phyloP scores from a whole-genome alignment of 2,329 filamentous ascomycete genomes.

The Clonostachys chloroleuca region DNA sequence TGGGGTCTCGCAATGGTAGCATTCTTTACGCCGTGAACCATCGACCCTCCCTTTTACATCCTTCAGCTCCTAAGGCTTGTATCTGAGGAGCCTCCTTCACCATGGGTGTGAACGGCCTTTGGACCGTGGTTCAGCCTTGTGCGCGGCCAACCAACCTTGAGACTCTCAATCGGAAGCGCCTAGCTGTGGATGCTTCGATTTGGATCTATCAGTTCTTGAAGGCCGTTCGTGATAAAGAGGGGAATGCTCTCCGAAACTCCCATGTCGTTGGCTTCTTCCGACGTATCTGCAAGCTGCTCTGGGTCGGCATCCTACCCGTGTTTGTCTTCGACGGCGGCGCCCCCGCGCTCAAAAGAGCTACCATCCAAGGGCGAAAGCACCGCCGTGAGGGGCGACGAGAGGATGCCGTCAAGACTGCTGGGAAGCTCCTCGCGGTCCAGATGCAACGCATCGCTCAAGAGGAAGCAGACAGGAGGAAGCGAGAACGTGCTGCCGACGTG shows the following conservation, averaged over 20 bases:
- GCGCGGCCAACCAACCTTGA: conserved; percentile 94
- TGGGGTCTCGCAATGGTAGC: too few species aligned
- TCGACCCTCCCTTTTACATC: background rate
- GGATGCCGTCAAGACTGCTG: conserved; percentile 88
- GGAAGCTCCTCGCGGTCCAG: conserved; percentile 86
- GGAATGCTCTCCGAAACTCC: conserved; percentile 91
- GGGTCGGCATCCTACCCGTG: conserved; percentile 92
- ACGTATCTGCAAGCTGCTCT: conserved; percentile 94
- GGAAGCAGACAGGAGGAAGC: conserved; percentile 60
- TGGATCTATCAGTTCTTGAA: conserved; percentile 99
- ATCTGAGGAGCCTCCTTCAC: conserved; percentile 5
- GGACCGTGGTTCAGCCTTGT: conserved; percentile 93
- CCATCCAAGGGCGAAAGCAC: conserved; percentile 73
- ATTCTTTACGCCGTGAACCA: too few species aligned
- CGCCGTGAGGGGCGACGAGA: conserved; percentile 85
- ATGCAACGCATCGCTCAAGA: conserved; percentile 90
- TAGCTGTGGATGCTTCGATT: conserved; percentile 96
- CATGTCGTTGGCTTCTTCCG: conserved; percentile 98
- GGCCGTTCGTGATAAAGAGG: conserved; percentile 96
- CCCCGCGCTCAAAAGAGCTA: conserved; percentile 84
- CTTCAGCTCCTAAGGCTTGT: background rate
- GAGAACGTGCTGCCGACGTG: conserved; percentile 34
- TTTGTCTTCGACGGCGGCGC: conserved; percentile 98
- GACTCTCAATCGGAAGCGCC: conserved; percentile 90
- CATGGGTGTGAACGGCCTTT: conserved; percentile 98